Conservation (phyloP, 2,329 filamentous ascomycete species). For the Cladosporium phlei region DNA sequence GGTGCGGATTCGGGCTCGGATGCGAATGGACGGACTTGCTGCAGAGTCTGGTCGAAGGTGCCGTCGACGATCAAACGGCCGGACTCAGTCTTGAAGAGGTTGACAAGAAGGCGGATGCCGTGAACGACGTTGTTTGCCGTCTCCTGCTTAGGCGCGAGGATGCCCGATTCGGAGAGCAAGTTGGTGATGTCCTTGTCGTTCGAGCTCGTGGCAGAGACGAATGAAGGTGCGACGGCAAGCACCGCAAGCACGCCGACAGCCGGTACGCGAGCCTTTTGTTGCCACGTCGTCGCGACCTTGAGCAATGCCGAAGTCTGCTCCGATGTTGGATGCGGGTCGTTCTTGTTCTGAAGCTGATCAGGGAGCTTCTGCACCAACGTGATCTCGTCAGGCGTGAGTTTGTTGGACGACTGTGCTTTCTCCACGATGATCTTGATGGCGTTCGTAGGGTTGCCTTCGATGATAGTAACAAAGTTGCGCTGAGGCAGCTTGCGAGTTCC, state of each 20-base stretch:
- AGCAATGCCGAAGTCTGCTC: constrained; percentile 52
- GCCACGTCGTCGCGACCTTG: constrained; percentile 74
- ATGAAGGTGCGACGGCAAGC: constrained; percentile 61
- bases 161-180: constrained; percentile 53
- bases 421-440: constrained; percentile 60
- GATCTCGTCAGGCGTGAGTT: constrained; percentile 56
- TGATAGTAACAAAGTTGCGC: constrained; percentile 26
- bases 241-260: constrained; percentile 85
- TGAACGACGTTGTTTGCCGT: constrained; percentile 84
- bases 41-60: constrained; percentile 57
- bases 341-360: constrained; percentile 54
- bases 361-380: constrained; percentile 58
- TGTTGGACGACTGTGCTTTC: constrained; percentile 56
- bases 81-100: constrained; percentile 71
- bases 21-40: constrained; percentile 60
- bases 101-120: constrained; percentile 72
- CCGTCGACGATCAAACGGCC: constrained; percentile 59
- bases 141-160: constrained; percentile 52
- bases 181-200: constrained; percentile 55
- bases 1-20: constrained; percentile 53
- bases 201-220: constrained; percentile 57
- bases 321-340: constrained; percentile 37
- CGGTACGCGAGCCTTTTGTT: constrained; percentile 72
- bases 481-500: constrained; percentile 29
- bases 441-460: constrained; percentile 32